Evolutionary conservation across 2,329 filamentous ascomycete genomes (phyloP), one percentile per base, ranked within the genome.

Genomic region (Ceratocystis harringtonii): DNA sequence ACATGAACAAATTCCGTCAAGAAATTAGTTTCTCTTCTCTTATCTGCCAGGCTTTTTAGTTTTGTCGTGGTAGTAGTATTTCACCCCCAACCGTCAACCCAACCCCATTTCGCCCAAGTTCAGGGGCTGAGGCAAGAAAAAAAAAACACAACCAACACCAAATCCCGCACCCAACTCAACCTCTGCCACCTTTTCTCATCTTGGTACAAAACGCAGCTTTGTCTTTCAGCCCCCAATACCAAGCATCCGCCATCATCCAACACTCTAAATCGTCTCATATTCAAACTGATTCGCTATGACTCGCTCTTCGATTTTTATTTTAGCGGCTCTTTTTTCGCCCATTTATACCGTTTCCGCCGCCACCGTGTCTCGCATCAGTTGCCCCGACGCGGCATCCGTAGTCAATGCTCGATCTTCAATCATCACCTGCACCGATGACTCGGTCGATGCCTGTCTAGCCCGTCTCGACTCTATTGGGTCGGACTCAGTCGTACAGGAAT

Each of bases 401-500:
- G 64, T 68, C 57, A 73, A 75, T 70, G 81, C 79, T 70, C 70
- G 82, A 64, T 71, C 72, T 62, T 68, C 71, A 63, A 72, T 76
- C 68, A 73, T 75, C 68, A 65, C 68, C 28, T 72, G 76, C 62
- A 73, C 82, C 61, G 76, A 78, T 60, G 68, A 66, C 17, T 71
- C 72, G 48, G 73, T 78, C 15, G 73, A 73, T 64, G 82, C 80
- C 71, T 79, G 78, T 71, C 73, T 83, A 62, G 67, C 70, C 8
- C 68, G 70, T 43, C 72, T 75, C 36, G 68, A 74, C 15, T 62
- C 70, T 64, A 68, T 71, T 68, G 69, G 74, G 66, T 69, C 71
- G 60, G 62, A 71, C 15, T 64, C 67, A 19, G 73, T 76, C 61
- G 67, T 83, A 66, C 73, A 77, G 69, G 68, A 68, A 32, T 78